phyloP scores from a whole-genome alignment of 2,329 filamentous ascomycete species.

The Torrubiellomyces zombiae region DNA sequence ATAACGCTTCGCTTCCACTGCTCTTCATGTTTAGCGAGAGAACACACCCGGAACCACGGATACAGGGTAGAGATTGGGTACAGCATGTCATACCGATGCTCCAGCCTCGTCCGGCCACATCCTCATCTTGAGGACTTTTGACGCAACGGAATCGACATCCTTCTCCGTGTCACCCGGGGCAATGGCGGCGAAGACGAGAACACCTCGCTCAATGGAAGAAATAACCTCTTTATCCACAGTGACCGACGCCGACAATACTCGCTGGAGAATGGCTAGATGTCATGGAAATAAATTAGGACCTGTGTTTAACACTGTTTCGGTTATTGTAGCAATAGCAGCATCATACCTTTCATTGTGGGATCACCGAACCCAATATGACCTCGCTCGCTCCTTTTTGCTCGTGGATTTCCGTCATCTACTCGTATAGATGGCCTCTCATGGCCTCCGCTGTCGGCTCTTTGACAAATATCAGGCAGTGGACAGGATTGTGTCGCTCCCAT shows the following conservation, averaged over 20 bases:
- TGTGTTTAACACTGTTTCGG: no score
- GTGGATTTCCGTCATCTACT: neutral
- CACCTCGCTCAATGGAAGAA: slow-evolving; percentile 77
- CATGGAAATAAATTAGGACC: neutral
- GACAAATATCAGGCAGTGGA: no score
- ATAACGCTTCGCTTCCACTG: slow-evolving; percentile 84
- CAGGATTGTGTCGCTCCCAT: no score
- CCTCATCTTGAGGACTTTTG: slow-evolving; percentile 77
- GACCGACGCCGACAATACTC: slow-evolving; percentile 88
- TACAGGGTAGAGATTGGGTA: no score
- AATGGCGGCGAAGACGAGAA: slow-evolving; percentile 83
- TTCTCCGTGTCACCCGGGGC: slow-evolving; percentile 81
- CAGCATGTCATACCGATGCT: slow-evolving; percentile 33
- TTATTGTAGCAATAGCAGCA: neutral
- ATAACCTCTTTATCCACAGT: slow-evolving; percentile 83
- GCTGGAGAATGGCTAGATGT: slow-evolving; percentile 65
- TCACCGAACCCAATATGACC: slow-evolving; percentile 1
- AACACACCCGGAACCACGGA: neutral
- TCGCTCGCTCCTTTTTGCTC: no score
- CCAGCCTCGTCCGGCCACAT: slow-evolving; percentile 76
- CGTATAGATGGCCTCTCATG: no score
- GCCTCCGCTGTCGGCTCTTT: no score
- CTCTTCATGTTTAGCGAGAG: slow-evolving; percentile 1
- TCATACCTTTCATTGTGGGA: slow-evolving; percentile 5
- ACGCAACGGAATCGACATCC: slow-evolving; percentile 68